Evolutionary conservation across 2,329 filamentous ascomycete species (phyloP).

Genomic region (Fusarium bulbicola): DNA sequence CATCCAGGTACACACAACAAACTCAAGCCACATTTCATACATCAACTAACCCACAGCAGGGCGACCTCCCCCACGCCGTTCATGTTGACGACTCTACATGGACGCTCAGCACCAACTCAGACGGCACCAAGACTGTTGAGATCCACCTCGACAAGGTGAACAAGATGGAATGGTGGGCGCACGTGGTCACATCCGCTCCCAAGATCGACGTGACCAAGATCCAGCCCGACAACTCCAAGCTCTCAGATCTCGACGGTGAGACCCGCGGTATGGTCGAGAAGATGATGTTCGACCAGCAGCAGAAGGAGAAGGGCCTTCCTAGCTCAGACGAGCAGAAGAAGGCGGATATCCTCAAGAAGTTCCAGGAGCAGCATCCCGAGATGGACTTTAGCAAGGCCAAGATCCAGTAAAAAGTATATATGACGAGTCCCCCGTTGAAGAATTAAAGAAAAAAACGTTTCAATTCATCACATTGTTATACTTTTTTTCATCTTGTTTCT

Average conservation of each 20-base stretch:
- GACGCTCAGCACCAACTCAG: conserved; percentile 79
- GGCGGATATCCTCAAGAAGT: conserved; percentile 90
- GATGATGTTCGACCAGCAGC: conserved; percentile 99
- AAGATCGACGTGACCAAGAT: conserved; percentile 97
- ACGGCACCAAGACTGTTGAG: conserved; percentile 75
- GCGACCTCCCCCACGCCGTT: conserved; percentile 83
- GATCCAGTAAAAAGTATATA: conserved; percentile 51
- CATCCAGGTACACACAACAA: conserved; percentile 69
- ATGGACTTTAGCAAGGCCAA: conserved; percentile 79
- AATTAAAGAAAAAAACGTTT: conserved; percentile 7
- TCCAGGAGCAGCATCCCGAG: conserved; percentile 81
- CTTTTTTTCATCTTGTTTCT: conserved; percentile 53
- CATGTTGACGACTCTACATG: conserved; percentile 89
- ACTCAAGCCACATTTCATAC: background rate
- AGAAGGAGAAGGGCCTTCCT: conserved; percentile 91
- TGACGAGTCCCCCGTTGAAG: background rate
- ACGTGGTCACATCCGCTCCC: conserved; percentile 86
- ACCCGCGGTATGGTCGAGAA: conserved; percentile 99
- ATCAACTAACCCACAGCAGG: conserved; percentile 60
- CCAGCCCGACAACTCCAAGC: conserved; percentile 88
- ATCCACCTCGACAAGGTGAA: conserved; percentile 95
- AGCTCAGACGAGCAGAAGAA: conserved; percentile 97
- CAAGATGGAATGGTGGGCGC: conserved; percentile 98
- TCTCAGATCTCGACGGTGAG: conserved; percentile 93
- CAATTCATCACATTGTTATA: conserved; percentile 7